A percentile compares a stretch with the other conserved stretches of the same genome.
Evolutionary conservation across 2,329 filamentous ascomycete species (phyloP).

Genomic region (Penicillium brevicompactum): DNA sequence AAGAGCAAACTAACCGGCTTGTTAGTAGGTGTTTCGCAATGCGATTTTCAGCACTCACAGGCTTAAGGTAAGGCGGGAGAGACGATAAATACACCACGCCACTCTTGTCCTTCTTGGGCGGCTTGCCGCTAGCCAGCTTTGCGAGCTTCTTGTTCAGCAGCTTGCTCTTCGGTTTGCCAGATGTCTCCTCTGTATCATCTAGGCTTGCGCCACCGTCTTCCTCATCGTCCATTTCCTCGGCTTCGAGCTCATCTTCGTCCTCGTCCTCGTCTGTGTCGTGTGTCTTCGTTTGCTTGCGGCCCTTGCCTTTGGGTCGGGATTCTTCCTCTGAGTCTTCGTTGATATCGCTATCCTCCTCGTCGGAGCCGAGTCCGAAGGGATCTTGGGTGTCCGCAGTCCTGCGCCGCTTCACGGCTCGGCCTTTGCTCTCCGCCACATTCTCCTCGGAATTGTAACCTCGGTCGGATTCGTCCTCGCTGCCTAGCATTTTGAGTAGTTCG

Average conservation of each 20-base stretch:
- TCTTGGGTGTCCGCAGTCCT: constrained; percentile 28
- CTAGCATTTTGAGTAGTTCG: constrained; percentile 41
- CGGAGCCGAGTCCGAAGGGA: constrained; percentile 44
- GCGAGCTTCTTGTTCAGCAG: constrained; percentile 7
- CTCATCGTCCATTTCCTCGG: constrained; percentile 13
- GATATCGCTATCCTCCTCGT: constrained; percentile 44
- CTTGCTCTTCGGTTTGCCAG: constrained; percentile 20
- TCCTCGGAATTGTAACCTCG: constrained; percentile 50
- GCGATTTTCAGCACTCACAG: constrained; percentile 13
- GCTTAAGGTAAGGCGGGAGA: constrained; percentile 51
- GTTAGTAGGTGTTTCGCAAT: neutral
- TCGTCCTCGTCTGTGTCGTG: constrained; percentile 2
- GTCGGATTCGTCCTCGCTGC: constrained; percentile 42
- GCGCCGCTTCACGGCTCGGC: constrained; percentile 35
- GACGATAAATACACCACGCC: constrained; percentile 50
- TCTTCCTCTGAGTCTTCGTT: constrained; percentile 41
- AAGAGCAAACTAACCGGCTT: constrained; percentile 33
- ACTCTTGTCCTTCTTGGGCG: constrained; percentile 35
- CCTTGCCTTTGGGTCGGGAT: constrained; percentile 16
- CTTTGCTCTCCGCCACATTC: constrained; percentile 43
- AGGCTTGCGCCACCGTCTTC: constrained; percentile 18
- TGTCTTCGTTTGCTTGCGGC: constrained; percentile 6
- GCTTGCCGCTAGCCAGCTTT: constrained; percentile 8
- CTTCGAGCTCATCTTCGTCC: constrained; percentile 10
- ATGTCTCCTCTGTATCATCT: constrained; percentile 8